Percentiles rank a stretch among this genome's conserved stretches.
These are phyloP conservation scores for Chamaecrista fasciculata DNA, from an alignment of 306 rosid species.

Conservation along the genomic window DNA sequence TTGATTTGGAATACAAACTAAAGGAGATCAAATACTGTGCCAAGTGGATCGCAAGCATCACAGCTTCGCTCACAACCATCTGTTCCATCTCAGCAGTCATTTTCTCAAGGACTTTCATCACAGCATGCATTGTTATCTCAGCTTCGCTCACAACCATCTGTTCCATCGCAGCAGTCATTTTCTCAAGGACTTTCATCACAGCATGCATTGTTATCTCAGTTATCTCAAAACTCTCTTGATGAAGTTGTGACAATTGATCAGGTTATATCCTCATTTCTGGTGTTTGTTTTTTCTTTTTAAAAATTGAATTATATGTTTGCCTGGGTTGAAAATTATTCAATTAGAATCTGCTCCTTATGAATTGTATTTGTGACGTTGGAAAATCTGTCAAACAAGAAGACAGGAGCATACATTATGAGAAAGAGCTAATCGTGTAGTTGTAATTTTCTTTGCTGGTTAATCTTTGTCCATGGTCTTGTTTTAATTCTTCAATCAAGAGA, in stretches of 20 bases:
- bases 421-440: neutral
- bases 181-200: conserved; percentile 89
- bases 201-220: conserved; percentile 71
- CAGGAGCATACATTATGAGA: neutral
- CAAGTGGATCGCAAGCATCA: conserved; percentile 67
- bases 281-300: neutral
- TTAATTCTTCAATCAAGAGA: neutral
- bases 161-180: conserved; percentile 71
- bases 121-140: conserved; percentile 83
- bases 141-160: conserved; percentile 64
- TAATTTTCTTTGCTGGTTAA: neutral
- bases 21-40: conserved; percentile 50
- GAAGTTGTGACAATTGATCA: conserved; percentile 71
- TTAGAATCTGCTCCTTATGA: neutral
- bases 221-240: conserved; percentile 77
- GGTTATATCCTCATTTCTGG: conserved; percentile 43
- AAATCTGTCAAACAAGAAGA: conserved; percentile 1
- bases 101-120: conserved; percentile 83
- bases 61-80: conserved; percentile 75
- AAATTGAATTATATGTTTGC: neutral
- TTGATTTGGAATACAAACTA: conserved; percentile 22
- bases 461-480: neutral
- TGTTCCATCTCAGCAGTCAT: conserved; percentile 68
- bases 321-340: neutral
- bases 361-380: neutral